A percentile compares a stretch with the other conserved stretches of the same genome.
Evolutionary conservation across 192 early-diverging fungal species (phyloP).

Genomic region (Coemansia reversa): DNA sequence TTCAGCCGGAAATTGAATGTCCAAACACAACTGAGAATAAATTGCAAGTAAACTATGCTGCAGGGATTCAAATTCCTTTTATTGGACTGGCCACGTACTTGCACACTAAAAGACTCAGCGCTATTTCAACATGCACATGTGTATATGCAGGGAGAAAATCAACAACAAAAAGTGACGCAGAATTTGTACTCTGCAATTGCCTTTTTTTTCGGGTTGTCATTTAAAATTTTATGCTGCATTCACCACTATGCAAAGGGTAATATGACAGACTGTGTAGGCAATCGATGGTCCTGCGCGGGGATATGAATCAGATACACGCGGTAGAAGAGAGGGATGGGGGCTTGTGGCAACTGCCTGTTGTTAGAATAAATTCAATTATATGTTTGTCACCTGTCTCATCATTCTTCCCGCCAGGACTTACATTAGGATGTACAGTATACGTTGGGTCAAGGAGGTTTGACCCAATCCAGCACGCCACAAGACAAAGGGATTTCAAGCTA

Average conservation of each 20-base stretch:
- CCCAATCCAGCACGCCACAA: too few relatives aligned
- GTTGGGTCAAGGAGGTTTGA: too few relatives aligned
- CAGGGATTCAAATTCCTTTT: background rate
- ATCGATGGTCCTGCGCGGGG: slow-evolving; percentile 18
- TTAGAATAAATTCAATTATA: background rate
- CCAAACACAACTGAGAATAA: background rate
- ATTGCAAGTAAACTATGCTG: background rate
- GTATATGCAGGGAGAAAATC: background rate
- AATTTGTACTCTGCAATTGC: too few relatives aligned
- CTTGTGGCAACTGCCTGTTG: background rate
- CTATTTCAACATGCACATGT: background rate
- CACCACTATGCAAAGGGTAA: background rate
- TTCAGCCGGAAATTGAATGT: background rate
- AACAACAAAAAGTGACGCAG: too few relatives aligned
- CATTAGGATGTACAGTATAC: too few relatives aligned
- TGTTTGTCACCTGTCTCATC: too few relatives aligned
- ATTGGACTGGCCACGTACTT: background rate
- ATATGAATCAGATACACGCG: slow-evolving; percentile 4
- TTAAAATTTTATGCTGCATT: too few relatives aligned
- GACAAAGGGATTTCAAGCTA: too few relatives aligned
- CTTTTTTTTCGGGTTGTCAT: too few relatives aligned
- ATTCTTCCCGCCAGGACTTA: too few relatives aligned
- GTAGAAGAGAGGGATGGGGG: background rate
- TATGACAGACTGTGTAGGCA: slow-evolving; percentile 13
- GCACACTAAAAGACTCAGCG: background rate